phyloP scores from a whole-genome alignment of 2,329 filamentous ascomycete genomes.

The Scedosporium boydii region DNA sequence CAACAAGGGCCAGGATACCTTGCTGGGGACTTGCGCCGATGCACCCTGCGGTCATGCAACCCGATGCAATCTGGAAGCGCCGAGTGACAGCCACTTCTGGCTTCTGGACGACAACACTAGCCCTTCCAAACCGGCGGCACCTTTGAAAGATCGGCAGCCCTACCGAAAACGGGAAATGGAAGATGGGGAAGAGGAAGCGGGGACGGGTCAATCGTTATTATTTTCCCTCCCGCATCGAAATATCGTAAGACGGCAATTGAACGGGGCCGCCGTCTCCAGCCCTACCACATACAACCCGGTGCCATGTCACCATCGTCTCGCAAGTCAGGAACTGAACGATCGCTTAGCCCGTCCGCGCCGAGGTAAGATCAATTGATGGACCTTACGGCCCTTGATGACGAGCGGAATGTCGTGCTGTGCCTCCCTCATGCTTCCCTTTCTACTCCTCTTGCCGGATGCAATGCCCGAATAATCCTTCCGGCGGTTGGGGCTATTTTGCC shows the following conservation, averaged over 20 bases:
- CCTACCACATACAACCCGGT: no score
- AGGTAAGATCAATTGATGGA: no score
- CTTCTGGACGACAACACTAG: neutral
- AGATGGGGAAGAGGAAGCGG: no score
- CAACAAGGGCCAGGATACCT: neutral
- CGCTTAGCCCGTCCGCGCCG: no score
- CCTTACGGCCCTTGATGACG: no score
- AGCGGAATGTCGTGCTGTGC: no score
- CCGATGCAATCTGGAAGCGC: neutral
- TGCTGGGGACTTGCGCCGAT: neutral
- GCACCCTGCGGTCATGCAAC: neutral
- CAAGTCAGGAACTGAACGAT: neutral
- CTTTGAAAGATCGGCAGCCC: neutral
- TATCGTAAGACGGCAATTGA: neutral
- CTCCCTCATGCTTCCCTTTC: neutral
- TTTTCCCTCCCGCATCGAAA: no score
- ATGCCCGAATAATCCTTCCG: neutral
- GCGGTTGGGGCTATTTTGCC: neutral
- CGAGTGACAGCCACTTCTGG: neutral
- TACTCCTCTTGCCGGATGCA: neutral
- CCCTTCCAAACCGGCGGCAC: neutral
- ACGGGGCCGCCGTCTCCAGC: neutral
- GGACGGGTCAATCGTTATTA: no score
- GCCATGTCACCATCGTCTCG: neutral
- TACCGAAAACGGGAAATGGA: neutral